Conservation (phyloP, 2,329 filamentous ascomycete species). For the Penicillium sp. region DNA sequence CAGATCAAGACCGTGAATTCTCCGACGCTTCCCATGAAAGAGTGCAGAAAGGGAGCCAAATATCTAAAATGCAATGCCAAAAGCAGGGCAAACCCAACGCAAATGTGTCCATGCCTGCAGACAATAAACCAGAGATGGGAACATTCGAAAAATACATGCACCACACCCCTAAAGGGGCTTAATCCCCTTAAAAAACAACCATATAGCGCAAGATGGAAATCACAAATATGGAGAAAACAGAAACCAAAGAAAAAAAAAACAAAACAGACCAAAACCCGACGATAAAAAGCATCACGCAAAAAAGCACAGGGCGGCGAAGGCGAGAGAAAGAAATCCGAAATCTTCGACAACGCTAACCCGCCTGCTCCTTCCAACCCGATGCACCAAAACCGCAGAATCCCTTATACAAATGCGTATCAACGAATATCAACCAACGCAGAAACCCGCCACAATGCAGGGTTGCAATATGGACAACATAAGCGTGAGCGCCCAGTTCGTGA, state of each 20-base stretch:
- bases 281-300: conserved; percentile 13
- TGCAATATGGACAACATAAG: conserved; percentile 32
- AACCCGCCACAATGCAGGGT: conserved; percentile 31
- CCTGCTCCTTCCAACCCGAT: conserved; percentile 39
- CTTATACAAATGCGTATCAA: conserved; percentile 38
- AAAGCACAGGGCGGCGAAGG: conserved; percentile 20
- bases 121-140: conserved; percentile 8
- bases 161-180: conserved; percentile 1
- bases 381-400: conserved; percentile 38
- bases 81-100: conserved; percentile 20
- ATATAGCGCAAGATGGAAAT: conserved; percentile 16
- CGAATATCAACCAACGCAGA: conserved; percentile 33
- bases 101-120: conserved; percentile 15
- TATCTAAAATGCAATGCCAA: conserved; percentile 26
- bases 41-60: conserved; percentile 27
- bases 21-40: conserved; percentile 32
- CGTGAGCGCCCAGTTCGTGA: conserved; percentile 16
- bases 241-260: conserved; percentile 15
- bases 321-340: conserved; percentile 27
- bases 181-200: conserved; percentile 3
- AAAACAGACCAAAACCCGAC: conserved; percentile 15
- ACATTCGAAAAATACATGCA: conserved; percentile 13
- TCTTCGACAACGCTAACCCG: conserved; percentile 35
- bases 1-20: conserved; percentile 34
- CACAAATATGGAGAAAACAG: conserved; percentile 14